phyloP scores from a whole-genome alignment of 768 basidiomycete species.

The Lactifluus volemus region DNA sequence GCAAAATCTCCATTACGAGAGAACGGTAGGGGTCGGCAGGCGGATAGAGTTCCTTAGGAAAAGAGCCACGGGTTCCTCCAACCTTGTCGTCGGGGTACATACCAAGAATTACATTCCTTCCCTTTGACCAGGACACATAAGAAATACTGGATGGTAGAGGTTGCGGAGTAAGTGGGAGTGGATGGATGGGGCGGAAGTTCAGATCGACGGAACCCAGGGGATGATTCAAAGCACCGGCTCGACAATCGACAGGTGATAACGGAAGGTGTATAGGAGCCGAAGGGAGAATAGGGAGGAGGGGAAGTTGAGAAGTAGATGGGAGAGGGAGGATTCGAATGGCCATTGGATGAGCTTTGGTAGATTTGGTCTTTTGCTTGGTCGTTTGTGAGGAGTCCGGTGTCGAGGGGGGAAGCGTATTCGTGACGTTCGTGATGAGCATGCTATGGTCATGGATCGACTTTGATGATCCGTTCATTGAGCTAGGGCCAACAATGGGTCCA shows the following conservation, averaged over 20 bases:
- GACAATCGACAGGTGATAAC: not conserved
- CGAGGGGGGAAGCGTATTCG: not conserved
- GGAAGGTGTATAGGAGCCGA: not conserved
- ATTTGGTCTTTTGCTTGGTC: no score
- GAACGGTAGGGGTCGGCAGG: constrained; percentile 41
- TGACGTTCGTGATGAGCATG: not conserved
- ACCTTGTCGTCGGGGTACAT: constrained; percentile 6
- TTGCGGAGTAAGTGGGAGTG: not conserved
- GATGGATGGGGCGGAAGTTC: not conserved
- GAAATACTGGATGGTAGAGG: not conserved
- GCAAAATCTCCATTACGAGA: constrained; percentile 49
- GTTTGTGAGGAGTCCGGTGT: not conserved
- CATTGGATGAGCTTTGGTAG: not conserved
- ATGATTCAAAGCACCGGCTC: not conserved
- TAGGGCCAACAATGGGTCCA: not conserved
- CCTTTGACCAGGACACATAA: not conserved
- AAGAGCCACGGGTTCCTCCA: constrained; percentile 4
- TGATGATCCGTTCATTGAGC: not conserved
- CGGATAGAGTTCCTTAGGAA: constrained; percentile 6
- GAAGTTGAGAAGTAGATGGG: not conserved
- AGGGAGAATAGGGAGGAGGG: not conserved
- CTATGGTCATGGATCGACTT: not conserved
- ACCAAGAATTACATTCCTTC: constrained; percentile 1
- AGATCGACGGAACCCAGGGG: not conserved
- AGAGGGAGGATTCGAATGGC: not conserved